phyloP scores from a whole-genome alignment of 2,329 filamentous ascomycete genomes.

The Diplocarpon rosae region DNA sequence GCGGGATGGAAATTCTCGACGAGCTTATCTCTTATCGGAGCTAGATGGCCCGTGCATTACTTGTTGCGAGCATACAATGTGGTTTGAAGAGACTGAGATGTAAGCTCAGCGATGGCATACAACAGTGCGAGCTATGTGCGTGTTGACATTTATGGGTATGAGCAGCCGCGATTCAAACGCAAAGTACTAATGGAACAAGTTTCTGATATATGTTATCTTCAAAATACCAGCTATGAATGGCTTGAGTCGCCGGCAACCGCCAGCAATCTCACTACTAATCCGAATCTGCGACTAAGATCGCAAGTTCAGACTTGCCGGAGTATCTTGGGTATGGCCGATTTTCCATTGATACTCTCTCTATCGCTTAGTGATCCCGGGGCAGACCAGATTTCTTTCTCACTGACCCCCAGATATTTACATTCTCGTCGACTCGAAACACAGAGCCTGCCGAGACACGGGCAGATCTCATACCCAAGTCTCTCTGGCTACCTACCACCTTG shows the following conservation, averaged over 20 bases:
- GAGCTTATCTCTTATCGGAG: constrained; percentile 18
- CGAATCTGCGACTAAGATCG: too few relatives aligned
- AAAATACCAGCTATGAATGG: too few relatives aligned
- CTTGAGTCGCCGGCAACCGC: constrained; percentile 36
- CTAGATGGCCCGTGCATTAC: constrained; percentile 6
- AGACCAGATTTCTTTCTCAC: too few relatives aligned
- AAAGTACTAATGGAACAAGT: constrained; percentile 45
- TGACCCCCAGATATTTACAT: too few relatives aligned
- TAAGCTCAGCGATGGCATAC: constrained; percentile 43
- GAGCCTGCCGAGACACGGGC: too few relatives aligned
- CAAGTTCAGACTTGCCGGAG: too few relatives aligned
- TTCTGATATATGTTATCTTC: constrained; percentile 41
- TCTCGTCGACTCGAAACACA: too few relatives aligned
- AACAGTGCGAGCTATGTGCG: constrained; percentile 40
- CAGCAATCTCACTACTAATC: constrained; percentile 33
- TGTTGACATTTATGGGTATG: constrained; percentile 47
- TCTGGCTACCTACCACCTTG: constrained; percentile 15
- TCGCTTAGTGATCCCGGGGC: too few relatives aligned
- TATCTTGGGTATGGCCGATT: too few relatives aligned
- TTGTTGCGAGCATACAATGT: constrained; percentile 14
- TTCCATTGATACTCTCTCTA: too few relatives aligned
- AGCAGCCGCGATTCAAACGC: constrained; percentile 26
- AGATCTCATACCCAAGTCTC: too few relatives aligned
- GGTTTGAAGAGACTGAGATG: constrained; percentile 36
- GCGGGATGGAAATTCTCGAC: background rate